Evolutionary conservation across 2,329 filamentous ascomycete species (phyloP), one percentile per base, ranked within the genome.

Genomic region (Aspergillus sp.): DNA sequence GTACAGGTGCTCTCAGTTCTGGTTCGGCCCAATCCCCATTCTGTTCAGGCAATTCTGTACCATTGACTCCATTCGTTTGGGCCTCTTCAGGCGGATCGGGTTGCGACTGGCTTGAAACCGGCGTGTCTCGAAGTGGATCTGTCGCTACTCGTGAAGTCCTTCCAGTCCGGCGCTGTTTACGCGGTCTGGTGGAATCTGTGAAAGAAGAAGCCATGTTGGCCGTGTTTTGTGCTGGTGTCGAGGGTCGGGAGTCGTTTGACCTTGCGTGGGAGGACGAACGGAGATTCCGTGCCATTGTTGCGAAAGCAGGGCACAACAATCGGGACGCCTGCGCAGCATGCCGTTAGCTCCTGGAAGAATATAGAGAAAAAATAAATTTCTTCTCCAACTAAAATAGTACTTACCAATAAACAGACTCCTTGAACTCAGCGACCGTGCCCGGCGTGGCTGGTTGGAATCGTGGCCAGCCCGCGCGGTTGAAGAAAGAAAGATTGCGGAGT

Each of bases 11-110:
- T 57, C 82, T 79, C 47, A 83, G 68, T 39, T 80, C 73, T 49
- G 86, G 86, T 73, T 89, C 86, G 41, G 79, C 73, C 85, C 83
- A 86, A 12, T 66, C 61, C 15, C 57, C 52, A 39, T 48, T 53
- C 24, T 56, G 40, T 24, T 42, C 53, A 45, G 30, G n/a, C 12
- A 47, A 22, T 19, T 61, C 52, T 49, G 61, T 57, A 33, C 54
- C 61, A 48, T 57, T 58, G 9, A 51, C 47, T 20, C 47, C 57
- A 30, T 60, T 57, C 3, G 50, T 47, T 13, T 20, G n/a, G 33
- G 40, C 49, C n/a, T 53, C 49, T 39, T 46, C 48, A 20, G 51
- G 45, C 8, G 63, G 64, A 44, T 59, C 61, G 34, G 51, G 51
- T 49, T 66, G 64, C 59, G 61, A 61, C 41, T 62, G 51, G 17